Evolutionary conservation across 2,329 filamentous ascomycete genomes (phyloP).

Genomic region (Aureobasidium sp.): DNA sequence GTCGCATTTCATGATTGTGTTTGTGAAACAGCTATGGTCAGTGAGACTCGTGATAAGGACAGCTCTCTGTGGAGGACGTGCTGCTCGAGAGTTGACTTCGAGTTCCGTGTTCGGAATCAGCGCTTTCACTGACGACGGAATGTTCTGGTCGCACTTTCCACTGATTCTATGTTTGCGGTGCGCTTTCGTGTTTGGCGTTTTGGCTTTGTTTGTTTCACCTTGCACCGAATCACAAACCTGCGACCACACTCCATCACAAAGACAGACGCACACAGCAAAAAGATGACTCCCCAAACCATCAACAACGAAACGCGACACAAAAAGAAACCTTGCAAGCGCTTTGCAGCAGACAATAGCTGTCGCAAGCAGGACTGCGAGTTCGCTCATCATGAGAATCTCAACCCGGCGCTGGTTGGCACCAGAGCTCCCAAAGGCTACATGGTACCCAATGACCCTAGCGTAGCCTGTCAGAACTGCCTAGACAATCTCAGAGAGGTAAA

Average conservation of each 20-base stretch:
- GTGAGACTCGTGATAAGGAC: too few species aligned
- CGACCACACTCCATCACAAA: not conserved
- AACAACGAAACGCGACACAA: too few species aligned
- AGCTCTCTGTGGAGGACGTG: too few species aligned
- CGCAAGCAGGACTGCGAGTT: not conserved
- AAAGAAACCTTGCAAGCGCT: not conserved
- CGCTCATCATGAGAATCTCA: not conserved
- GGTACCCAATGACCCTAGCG: not conserved
- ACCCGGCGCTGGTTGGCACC: not conserved
- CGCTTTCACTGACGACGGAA: too few species aligned
- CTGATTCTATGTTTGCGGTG: too few species aligned
- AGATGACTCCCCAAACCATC: too few species aligned
- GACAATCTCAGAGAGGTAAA: not conserved
- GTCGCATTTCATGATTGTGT: too few species aligned
- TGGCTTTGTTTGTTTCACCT: not conserved
- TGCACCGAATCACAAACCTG: too few species aligned
- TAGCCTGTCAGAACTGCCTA: not conserved
- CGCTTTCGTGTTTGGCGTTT: not conserved
- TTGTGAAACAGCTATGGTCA: too few species aligned
- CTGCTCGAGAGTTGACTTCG: not conserved
- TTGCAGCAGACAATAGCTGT: not conserved
- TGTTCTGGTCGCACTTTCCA: too few species aligned
- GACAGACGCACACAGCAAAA: not conserved
- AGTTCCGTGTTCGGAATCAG: too few species aligned
- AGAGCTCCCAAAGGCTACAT: not conserved